Percentiles rank a stretch among this genome's conserved stretches.
phyloP scores from a whole-genome alignment of 106 monocot species.

The Amphibolis antarctica region DNA sequence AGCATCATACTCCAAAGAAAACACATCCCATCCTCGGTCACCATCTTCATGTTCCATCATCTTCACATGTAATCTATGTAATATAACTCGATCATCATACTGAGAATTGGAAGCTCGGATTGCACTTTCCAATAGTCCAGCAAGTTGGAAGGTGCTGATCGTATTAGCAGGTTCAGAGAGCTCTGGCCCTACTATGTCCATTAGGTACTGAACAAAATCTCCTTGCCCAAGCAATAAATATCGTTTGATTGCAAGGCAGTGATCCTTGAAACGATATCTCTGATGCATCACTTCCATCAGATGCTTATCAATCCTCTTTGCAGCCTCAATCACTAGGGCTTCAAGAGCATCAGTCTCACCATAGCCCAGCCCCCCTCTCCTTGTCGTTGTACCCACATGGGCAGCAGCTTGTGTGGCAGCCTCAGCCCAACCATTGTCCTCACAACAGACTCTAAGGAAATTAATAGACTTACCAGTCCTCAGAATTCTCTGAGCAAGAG shows the following conservation, averaged over 20 bases:
- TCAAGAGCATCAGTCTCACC: constrained; percentile 78
- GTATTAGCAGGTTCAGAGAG: constrained; percentile 87
- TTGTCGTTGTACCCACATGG: constrained; percentile 66
- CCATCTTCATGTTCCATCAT: constrained; percentile 95
- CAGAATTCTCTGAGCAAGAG: constrained; percentile 73
- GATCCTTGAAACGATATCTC: constrained; percentile 72
- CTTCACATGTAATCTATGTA: constrained; percentile 79
- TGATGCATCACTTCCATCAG: constrained; percentile 75
- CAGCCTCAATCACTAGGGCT: constrained; percentile 72
- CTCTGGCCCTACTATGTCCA: constrained; percentile 90
- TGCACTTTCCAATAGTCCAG: constrained; percentile 79
- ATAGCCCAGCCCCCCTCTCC: constrained; percentile 70
- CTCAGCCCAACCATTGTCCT: constrained; percentile 84
- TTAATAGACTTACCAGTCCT: constrained; percentile 96
- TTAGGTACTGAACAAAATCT: constrained; percentile 91
- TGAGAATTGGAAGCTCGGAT: constrained; percentile 92
- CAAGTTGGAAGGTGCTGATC: constrained; percentile 82
- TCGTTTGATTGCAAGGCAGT: constrained; percentile 85
- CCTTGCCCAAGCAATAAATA: constrained; percentile 96
- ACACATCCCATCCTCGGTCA: constrained; percentile 97
- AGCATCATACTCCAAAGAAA: constrained; percentile 87
- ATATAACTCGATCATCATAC: constrained; percentile 88
- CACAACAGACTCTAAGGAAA: constrained; percentile 92
- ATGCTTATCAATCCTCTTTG: constrained; percentile 71
- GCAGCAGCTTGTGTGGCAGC: constrained; percentile 63